These are phyloP conservation scores for Inga oerstediana DNA, from an alignment of 306 rosid genomes.

Conservation along the genomic window DNA sequence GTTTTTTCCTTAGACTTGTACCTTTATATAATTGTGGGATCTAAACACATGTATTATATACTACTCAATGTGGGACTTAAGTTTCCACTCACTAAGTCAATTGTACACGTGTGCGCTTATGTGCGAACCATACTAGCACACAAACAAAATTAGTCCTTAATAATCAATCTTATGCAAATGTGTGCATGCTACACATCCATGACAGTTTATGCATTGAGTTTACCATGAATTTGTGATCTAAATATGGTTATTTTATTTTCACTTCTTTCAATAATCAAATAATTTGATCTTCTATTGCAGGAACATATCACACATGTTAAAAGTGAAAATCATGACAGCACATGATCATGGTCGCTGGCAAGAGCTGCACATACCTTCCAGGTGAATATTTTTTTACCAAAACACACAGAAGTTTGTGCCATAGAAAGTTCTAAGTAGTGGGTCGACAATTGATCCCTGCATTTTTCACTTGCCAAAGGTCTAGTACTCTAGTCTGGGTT, in stretches of 20 bases:
- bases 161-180: too few relatives aligned
- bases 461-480: constrained; percentile 11
- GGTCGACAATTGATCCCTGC: background rate
- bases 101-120: too few relatives aligned
- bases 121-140: too few relatives aligned
- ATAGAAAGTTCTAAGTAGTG: background rate
- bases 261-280: background rate
- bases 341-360: constrained; percentile 65
- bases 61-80: background rate
- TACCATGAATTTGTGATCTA: background rate
- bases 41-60: background rate
- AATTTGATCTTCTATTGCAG: constrained; percentile 43
- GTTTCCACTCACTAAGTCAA: background rate
- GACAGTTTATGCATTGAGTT: too few relatives aligned
- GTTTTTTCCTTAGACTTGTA: constrained; percentile 1
- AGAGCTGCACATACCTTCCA: constrained; percentile 69
- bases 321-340: constrained; percentile 64
- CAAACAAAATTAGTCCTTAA: too few relatives aligned
- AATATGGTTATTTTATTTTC: background rate
- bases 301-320: constrained; percentile 79
- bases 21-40: too few relatives aligned
- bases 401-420: background rate
- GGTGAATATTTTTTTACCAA: constrained; percentile 46
- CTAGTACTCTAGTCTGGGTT: background rate
- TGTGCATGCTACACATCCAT: too few relatives aligned